Evolutionary conservation across 345 rosid species (phyloP).

Genomic region (Murraya paniculata): DNA sequence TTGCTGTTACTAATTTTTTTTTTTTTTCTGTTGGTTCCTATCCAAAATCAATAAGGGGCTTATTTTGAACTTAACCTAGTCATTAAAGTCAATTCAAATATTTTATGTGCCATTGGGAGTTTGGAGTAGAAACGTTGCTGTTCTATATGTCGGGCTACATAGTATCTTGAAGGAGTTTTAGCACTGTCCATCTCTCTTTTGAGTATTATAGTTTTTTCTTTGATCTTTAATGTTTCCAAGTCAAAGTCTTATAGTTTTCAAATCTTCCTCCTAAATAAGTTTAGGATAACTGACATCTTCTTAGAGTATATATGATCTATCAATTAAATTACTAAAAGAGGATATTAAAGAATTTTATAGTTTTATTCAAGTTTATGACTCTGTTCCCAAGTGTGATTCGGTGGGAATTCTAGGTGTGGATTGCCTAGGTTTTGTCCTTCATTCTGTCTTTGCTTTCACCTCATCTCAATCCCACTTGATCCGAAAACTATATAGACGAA

Average conservation of each 20-base stretch:
- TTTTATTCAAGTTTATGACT: neutral
- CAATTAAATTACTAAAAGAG: neutral
- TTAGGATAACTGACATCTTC: neutral
- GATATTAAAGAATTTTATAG: neutral
- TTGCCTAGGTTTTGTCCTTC: neutral
- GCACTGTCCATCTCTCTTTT: neutral
- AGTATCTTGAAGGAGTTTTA: neutral
- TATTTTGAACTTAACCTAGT: neutral
- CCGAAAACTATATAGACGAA: neutral
- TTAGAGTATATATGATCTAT: neutral
- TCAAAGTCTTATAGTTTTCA: neutral
- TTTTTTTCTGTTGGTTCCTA: neutral
- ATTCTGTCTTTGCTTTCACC: neutral
- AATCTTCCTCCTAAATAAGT: neutral
- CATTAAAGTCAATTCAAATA: neutral
- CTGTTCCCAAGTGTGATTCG: neutral
- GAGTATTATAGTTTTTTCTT: neutral
- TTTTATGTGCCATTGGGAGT: neutral
- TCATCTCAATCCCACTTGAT: neutral
- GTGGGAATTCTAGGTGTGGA: neutral
- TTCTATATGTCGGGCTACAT: neutral
- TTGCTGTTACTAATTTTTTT: neutral
- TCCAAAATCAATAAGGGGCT: neutral
- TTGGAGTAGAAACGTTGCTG: neutral
- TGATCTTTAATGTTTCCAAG: neutral